Conservation (phyloP, 2,329 filamentous ascomycete species). For the Colletotrichum paranaense region DNA sequence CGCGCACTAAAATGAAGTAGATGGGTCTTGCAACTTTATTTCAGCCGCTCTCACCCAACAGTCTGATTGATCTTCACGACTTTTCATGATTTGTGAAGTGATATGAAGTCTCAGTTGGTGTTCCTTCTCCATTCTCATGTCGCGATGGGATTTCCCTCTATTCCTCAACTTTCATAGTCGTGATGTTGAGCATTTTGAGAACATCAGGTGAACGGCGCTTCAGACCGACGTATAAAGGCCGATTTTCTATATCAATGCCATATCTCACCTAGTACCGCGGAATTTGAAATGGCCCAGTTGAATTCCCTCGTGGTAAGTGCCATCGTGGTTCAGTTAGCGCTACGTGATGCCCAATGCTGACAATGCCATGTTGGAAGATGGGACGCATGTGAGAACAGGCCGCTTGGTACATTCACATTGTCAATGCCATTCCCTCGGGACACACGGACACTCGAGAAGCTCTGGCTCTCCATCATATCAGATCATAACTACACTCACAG, state of each 20-base stretch:
- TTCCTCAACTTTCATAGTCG: neutral
- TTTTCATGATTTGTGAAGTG: neutral
- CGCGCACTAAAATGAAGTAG: neutral
- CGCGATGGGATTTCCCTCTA: neutral
- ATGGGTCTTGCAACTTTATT: neutral
- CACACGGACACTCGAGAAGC: neutral
- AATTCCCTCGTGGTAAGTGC: neutral
- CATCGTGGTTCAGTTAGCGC: neutral
- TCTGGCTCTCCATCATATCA: neutral
- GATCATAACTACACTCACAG: neutral
- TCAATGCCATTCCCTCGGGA: neutral
- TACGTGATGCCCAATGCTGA: neutral
- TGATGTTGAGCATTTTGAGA: neutral
- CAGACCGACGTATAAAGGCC: neutral
- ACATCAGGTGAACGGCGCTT: no score
- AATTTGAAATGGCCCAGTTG: neutral
- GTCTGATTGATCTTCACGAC: neutral
- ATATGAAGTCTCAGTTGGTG: neutral
- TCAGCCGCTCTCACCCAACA: neutral
- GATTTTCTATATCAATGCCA: neutral
- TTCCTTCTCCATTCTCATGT: neutral
- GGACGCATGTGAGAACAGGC: neutral
- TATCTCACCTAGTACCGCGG: rapidly evolving
- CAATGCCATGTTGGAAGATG: neutral
- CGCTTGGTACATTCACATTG: neutral